phyloP scores from a whole-genome alignment of 495 filamentous ascomycete species.

The Pseudevernia furfuracea region DNA sequence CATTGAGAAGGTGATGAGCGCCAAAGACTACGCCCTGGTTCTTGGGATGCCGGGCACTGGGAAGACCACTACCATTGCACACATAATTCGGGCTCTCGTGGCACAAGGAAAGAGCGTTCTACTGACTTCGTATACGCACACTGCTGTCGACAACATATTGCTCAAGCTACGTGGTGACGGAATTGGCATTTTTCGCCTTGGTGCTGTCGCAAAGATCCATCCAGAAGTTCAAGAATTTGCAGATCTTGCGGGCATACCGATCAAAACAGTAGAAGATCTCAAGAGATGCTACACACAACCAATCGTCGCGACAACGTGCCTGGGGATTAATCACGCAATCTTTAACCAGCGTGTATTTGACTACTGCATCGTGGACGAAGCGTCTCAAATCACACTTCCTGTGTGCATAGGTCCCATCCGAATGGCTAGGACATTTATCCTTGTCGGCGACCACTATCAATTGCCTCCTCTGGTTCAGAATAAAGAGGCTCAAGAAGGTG shows the following conservation, averaged over 20 bases:
- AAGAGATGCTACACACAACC: slow-evolving; percentile 72
- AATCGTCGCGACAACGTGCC: slow-evolving; percentile 89
- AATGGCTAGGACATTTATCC: slow-evolving; percentile 85
- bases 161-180: slow-evolving; percentile 76
- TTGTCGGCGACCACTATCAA: slow-evolving; percentile 95
- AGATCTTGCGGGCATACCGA: slow-evolving; percentile 61
- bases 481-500: slow-evolving; percentile 74
- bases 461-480: slow-evolving; percentile 91
- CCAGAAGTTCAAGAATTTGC: slow-evolving; percentile 79
- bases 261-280: slow-evolving; percentile 72
- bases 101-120: slow-evolving; percentile 86
- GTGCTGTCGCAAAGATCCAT: slow-evolving; percentile 74
- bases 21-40: slow-evolving; percentile 87
- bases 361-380: slow-evolving; percentile 97
- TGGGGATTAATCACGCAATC: slow-evolving; percentile 79
- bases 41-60: slow-evolving; percentile 97
- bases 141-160: slow-evolving; percentile 94
- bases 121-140: slow-evolving; percentile 91
- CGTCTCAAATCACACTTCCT: slow-evolving; percentile 92
- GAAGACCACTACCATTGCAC: slow-evolving; percentile 94
- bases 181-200: slow-evolving; percentile 76
- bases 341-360: slow-evolving; percentile 89
- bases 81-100: slow-evolving; percentile 89
- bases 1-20: slow-evolving; percentile 90
- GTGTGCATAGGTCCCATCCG: slow-evolving; percentile 90